phyloP scores from a whole-genome alignment of 208 protist genomes.

The Porcisia hertigi region DNA sequence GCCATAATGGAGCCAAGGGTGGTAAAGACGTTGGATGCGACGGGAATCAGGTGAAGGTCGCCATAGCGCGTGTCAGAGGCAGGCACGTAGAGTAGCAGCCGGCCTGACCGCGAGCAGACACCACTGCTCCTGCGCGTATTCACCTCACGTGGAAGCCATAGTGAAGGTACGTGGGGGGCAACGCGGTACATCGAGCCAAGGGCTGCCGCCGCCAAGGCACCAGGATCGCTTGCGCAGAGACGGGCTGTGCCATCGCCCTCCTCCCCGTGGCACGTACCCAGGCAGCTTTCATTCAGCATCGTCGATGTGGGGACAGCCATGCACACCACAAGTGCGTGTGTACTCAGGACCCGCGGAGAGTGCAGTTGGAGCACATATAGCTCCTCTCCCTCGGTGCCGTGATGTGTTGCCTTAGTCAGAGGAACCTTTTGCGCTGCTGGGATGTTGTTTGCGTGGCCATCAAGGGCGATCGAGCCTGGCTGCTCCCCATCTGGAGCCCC shows the following conservation, averaged over 20 bases:
- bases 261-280: background rate
- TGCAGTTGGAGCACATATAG: conserved; percentile 39
- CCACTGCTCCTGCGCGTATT: conserved; percentile 5
- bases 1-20: conserved; percentile 46
- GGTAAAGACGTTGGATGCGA: conserved; percentile 33
- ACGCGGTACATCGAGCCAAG: conserved; percentile 7
- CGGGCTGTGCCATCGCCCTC: background rate
- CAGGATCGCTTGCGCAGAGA: background rate
- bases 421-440: background rate
- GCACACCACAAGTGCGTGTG: conserved; percentile 44
- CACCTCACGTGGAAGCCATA: conserved; percentile 25
- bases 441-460: background rate
- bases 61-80: conserved; percentile 31
- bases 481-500: background rate
- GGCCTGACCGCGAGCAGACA: conserved; percentile 42
- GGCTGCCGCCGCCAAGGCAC: background rate
- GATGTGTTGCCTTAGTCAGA: background rate
- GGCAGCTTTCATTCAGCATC: background rate
- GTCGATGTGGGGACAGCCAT: conserved; percentile 14
- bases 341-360: conserved; percentile 51
- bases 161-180: conserved; percentile 17
- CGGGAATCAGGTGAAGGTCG: conserved; percentile 34
- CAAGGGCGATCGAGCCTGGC: background rate
- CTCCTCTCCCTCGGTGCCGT: background rate
- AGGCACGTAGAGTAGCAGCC: conserved; percentile 63